These are phyloP conservation scores for Ceriops zippeliana DNA, from an alignment of 345 rosid genomes.

Conservation along the genomic window DNA sequence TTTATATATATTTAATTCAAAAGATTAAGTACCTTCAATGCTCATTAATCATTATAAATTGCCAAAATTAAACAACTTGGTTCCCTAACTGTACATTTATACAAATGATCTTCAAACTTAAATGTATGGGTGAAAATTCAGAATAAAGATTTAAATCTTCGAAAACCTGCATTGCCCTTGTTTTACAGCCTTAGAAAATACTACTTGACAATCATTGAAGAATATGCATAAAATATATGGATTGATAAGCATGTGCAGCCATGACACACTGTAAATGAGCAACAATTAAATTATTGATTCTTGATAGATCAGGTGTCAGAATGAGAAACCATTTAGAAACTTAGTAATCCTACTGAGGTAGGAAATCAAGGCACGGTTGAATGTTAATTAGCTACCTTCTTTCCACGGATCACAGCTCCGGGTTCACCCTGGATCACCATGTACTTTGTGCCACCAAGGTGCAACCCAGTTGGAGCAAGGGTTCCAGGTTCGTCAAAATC, in stretches of 20 bases:
- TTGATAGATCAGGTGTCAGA: background rate
- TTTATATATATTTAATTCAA: background rate
- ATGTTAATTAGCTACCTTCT: conserved; percentile 14
- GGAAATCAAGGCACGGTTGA: background rate
- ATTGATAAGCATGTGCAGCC: background rate
- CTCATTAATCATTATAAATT: conserved; percentile 6
- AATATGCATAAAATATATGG: background rate
- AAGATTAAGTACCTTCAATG: background rate
- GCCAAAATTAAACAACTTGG: background rate
- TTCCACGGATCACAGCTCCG: conserved; percentile 27
- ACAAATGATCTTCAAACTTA: background rate
- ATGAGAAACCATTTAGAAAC: background rate
- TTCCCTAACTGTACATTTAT: background rate
- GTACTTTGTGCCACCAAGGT: conserved; percentile 22
- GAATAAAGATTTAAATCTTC: background rate
- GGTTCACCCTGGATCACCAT: conserved; percentile 31
- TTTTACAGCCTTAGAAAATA: background rate
- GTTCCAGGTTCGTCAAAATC: conserved; percentile 27
- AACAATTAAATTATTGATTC: background rate
- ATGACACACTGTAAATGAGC: background rate
- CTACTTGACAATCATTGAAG: background rate
- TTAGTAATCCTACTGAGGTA: background rate
- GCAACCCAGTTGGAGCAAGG: conserved; percentile 23
- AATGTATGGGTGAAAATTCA: too few relatives aligned
- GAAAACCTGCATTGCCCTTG: background rate